Conservation (phyloP, 176 grass and related monocot species). For the Thinopyrum elongatum region DNA sequence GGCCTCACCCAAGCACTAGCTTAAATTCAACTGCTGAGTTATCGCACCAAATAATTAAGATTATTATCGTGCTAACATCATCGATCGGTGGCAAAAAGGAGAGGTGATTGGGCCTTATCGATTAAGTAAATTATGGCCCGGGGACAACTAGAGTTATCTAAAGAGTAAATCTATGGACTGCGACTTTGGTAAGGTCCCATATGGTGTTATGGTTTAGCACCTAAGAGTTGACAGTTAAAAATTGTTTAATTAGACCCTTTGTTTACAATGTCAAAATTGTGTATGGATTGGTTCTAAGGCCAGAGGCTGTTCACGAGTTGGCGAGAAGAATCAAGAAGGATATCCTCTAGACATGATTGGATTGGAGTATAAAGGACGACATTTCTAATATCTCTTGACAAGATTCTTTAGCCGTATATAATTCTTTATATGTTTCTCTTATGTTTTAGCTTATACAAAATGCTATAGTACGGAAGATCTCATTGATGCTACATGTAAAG, state of each 20-base stretch:
- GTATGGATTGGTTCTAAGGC: not conserved
- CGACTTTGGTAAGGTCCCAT: not conserved
- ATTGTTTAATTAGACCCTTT: too few relatives aligned
- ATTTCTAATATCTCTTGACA: too few relatives aligned
- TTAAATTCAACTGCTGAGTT: slow-evolving; percentile 13
- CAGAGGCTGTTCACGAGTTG: not conserved
- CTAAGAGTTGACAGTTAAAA: not conserved
- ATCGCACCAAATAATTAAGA: slow-evolving; percentile 12
- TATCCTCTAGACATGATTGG: not conserved
- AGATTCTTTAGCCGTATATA: not conserved
- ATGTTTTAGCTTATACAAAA: not conserved
- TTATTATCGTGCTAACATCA: slow-evolving; percentile 38
- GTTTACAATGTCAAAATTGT: too few relatives aligned
- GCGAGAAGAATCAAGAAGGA: not conserved
- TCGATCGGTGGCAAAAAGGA: slow-evolving; percentile 11
- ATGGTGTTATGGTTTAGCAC: not conserved
- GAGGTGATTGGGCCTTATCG: not conserved
- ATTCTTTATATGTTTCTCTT: not conserved
- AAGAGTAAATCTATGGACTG: slow-evolving; percentile 15
- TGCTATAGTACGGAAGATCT: not conserved
- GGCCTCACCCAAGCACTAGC: slow-evolving; percentile 20
- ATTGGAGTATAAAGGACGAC: not conserved
- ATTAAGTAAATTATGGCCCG: not conserved
- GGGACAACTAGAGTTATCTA: not conserved
- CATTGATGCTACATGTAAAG: slow-evolving; percentile 14